Evolutionary conservation across 352 stramenopile genomes (phyloP), one percentile per base, ranked within the genome.

Genomic region (Phytophthora pseudosyringae): DNA sequence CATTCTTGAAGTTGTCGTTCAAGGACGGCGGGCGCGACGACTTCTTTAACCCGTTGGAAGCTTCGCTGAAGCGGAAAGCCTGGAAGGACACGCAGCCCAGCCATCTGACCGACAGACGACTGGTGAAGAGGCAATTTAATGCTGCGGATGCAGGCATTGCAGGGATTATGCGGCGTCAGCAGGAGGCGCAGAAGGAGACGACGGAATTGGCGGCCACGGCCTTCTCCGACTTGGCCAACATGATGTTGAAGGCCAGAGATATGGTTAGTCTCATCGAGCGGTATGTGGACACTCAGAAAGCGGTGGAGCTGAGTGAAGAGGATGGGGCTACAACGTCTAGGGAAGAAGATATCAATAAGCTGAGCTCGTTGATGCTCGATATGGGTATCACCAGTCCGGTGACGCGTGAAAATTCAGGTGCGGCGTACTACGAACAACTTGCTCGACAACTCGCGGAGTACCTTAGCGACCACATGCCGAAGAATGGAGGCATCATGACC

Each of bases 401-500:
- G 41, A 98, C 93, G 18, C 92, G 93, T 33, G 83, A 91, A 46
- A 97, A 96, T 65, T 80, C 92, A 11, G 93, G 93, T 11, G 86
- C 76, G 18, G 83, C 88, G 3, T 98, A 97, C 69, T 95, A 97
- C 56, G 78, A 96, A 56, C 89, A 98, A 66, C 80, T 98, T 26
- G 91, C 93, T 18, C 78, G 91, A 1, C 91, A 98, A 61, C 68
- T 98, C 12, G 86, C 90, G 10, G 90, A 97, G 69, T 98, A 97
- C 59, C 65, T 98, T 8, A 68, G 73, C 18, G 67, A 76, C 7
- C 75, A 85, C 41, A 93, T 99, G 67, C 83, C 91, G 5, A 79
- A 78, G 45, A 90, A 97, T 63, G 95, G 94, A 35, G 97, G 97
- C 11, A 98, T 99, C 70, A 98, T 99, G 86, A 99, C 97, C 21